A percentile compares a stretch with the other conserved stretches of the same genome.
Evolutionary conservation across 495 filamentous ascomycete species (phyloP).

Genomic region (Aspergillus egyptiacus): DNA sequence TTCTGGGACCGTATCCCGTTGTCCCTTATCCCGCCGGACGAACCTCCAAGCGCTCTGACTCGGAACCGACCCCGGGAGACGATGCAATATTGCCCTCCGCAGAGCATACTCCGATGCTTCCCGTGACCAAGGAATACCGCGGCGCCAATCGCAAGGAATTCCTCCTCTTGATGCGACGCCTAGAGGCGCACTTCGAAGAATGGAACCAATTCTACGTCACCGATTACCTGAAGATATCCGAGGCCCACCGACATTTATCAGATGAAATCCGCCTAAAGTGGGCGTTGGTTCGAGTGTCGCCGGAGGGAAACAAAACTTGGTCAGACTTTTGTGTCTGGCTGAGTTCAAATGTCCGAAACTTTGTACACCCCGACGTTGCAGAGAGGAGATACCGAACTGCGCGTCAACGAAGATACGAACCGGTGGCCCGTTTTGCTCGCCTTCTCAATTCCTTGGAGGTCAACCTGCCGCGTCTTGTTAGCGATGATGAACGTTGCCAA

Average conservation of each 20-base stretch:
- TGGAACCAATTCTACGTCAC: neutral
- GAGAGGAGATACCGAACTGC: neutral
- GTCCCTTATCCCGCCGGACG: neutral
- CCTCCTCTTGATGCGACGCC: neutral
- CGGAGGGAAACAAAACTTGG: neutral
- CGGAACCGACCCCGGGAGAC: conserved; percentile 3
- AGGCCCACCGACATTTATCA: neutral
- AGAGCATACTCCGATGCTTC: neutral
- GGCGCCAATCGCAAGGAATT: conserved; percentile 1
- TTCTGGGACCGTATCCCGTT: neutral
- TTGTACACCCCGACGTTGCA: neutral
- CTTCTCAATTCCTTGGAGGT: neutral
- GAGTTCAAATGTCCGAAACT: neutral
- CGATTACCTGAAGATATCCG: conserved; percentile 1
- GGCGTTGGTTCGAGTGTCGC: neutral
- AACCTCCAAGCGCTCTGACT: conserved; percentile 7
- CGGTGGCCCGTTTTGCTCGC: neutral
- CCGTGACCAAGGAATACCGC: neutral
- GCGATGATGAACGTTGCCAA: conserved; percentile 3
- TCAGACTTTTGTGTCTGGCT: conserved; percentile 2
- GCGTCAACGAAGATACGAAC: neutral
- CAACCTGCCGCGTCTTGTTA: neutral
- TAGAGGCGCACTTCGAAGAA: neutral
- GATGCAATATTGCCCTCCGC: neutral
- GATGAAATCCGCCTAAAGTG: neutral